Percentiles rank a stretch among this genome's conserved stretches.
These are phyloP conservation scores for Diplodia mutila DNA, from an alignment of 2,329 filamentous ascomycete species.

Conservation along the genomic window DNA sequence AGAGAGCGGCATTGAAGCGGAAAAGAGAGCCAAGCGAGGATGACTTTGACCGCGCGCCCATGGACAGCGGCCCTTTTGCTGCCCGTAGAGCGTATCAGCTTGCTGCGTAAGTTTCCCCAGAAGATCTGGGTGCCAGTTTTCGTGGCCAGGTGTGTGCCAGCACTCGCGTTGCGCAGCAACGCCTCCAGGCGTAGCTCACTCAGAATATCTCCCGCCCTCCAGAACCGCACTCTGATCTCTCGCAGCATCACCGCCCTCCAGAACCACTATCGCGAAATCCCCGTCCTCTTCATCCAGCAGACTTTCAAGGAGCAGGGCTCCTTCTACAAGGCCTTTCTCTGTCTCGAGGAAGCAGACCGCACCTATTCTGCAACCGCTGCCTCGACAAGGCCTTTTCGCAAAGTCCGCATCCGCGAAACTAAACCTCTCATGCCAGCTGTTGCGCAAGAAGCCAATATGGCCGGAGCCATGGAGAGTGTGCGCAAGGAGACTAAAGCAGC, in stretches of 20 bases:
- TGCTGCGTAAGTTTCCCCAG: background rate
- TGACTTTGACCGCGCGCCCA: background rate
- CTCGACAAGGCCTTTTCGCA: constrained; percentile 29
- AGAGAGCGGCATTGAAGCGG: constrained; percentile 36
- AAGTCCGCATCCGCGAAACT: constrained; percentile 28
- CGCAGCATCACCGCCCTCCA: constrained; percentile 42
- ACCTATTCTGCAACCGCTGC: constrained; percentile 40
- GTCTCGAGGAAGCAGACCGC: constrained; percentile 38
- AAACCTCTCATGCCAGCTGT: background rate
- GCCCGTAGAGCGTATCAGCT: constrained; percentile 3
- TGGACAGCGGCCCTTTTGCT: background rate
- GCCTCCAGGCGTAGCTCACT: background rate
- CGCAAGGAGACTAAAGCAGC: constrained; percentile 30
- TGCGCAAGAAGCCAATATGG: background rate
- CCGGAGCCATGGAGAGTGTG: constrained; percentile 19
- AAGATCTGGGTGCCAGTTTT: background rate
- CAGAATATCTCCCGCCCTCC: background rate
- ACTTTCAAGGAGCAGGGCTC: constrained; percentile 37
- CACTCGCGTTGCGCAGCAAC: background rate
- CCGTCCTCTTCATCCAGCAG: constrained; percentile 41
- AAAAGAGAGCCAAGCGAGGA: constrained; percentile 30
- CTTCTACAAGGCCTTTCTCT: constrained; percentile 44
- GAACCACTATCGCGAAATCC: constrained; percentile 47
- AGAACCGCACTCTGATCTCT: background rate
- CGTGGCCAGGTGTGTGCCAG: constrained; percentile 5